Evolutionary conservation across 2,329 filamentous ascomycete species (phyloP).

Genomic region (Monilinia fructicola): DNA sequence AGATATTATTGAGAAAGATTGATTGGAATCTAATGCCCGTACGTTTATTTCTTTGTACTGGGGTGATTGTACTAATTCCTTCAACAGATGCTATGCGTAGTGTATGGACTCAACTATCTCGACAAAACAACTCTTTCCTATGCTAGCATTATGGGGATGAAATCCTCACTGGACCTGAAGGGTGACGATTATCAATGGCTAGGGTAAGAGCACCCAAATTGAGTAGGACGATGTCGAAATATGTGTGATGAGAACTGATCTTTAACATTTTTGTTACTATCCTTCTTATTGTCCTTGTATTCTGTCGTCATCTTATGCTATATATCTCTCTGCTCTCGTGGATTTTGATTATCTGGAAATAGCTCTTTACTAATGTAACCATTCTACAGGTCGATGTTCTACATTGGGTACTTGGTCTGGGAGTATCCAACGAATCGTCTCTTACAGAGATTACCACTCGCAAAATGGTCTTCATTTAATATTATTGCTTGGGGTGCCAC

Average conservation of each 20-base stretch:
- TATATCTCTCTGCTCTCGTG: no score
- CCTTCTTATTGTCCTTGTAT: no score
- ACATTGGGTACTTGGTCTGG: conserved; percentile 43
- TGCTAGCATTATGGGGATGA: conserved; percentile 51
- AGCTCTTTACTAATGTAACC: background rate
- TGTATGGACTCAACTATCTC: conserved; percentile 59
- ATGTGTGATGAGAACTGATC: no score
- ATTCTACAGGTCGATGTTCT: conserved; percentile 42
- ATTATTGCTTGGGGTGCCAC: conserved; percentile 62
- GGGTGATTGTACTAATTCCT: conserved; percentile 8
- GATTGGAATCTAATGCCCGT: conserved; percentile 49
- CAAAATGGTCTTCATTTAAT: conserved; percentile 62
- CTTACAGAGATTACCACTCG: conserved; percentile 57
- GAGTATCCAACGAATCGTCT: conserved; percentile 40
- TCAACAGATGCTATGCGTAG: conserved; percentile 51
- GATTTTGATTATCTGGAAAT: background rate
- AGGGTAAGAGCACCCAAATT: conserved; percentile 34
- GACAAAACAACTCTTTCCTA: conserved; percentile 51
- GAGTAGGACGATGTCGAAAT: no score
- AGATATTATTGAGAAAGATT: conserved; percentile 47
- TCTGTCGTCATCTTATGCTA: no score
- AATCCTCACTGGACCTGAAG: conserved; percentile 44
- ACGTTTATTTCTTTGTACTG: conserved; percentile 4
- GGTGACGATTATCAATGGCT: conserved; percentile 49
- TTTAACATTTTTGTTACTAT: no score